phyloP scores from a whole-genome alignment of 1,284 basidiomycete genomes.

The Malassezia japonica region DNA sequence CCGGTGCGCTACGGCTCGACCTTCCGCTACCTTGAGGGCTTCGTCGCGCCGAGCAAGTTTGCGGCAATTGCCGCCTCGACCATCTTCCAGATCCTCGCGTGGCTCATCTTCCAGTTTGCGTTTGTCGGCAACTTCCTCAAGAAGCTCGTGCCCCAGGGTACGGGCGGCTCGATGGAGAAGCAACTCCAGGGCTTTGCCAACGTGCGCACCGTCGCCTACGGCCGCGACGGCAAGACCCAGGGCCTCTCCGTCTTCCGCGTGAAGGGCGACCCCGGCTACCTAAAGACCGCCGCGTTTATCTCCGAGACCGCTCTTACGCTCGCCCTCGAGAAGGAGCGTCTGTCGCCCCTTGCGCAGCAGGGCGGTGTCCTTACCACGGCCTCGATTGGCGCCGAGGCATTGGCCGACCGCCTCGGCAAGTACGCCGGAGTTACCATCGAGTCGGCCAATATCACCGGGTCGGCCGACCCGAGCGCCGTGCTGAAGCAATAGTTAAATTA shows the following conservation, averaged over 20 bases:
- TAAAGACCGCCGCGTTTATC: slow-evolving; percentile 61
- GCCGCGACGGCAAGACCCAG: slow-evolving; percentile 50
- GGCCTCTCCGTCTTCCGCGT: slow-evolving; percentile 59
- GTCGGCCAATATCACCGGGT: slow-evolving; percentile 4
- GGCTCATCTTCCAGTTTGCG: not conserved
- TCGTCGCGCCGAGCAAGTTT: slow-evolving; percentile 49
- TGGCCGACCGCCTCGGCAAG: slow-evolving; percentile 59
- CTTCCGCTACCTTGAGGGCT: slow-evolving; percentile 67
- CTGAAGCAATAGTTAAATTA: no score
- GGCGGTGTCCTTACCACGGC: slow-evolving; percentile 72
- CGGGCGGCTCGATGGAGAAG: slow-evolving; percentile 11
- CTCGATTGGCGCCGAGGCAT: slow-evolving; percentile 63
- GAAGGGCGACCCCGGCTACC: slow-evolving; percentile 71
- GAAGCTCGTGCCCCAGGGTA: slow-evolving; percentile 9
- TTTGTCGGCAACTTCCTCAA: not conserved
- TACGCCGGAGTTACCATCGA: slow-evolving; percentile 56
- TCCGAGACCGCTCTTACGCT: slow-evolving; percentile 65
- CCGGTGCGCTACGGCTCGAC: slow-evolving; percentile 48
- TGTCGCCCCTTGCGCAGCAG: slow-evolving; percentile 55
- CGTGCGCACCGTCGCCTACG: slow-evolving; percentile 48
- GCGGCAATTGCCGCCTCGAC: slow-evolving; percentile 1
- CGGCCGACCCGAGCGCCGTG: not conserved
- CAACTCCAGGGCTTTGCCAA: slow-evolving; percentile 10
- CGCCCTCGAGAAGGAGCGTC: slow-evolving; percentile 53
- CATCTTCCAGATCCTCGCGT: slow-evolving; percentile 5